Conservation (phyloP, 225 moss, liverwort and hornwort genomes). For the Polytrichum formosum region DNA sequence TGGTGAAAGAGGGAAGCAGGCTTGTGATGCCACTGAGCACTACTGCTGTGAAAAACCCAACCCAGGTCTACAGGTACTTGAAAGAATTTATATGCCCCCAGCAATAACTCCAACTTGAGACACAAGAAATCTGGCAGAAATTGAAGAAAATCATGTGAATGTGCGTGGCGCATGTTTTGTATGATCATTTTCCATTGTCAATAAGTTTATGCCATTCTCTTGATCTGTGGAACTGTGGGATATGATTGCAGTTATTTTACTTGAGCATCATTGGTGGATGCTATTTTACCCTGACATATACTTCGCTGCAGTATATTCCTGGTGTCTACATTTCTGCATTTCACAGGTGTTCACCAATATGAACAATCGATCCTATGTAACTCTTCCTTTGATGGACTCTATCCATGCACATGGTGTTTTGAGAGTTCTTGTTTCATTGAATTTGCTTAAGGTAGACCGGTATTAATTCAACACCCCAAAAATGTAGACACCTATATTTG, state of each 20-base stretch:
- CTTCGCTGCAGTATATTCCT: slow-evolving; percentile 86
- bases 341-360: slow-evolving; percentile 56
- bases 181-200: no score
- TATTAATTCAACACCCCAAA: no score
- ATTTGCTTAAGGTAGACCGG: no score
- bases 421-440: no score
- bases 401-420: no score
- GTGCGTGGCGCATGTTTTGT: not conserved
- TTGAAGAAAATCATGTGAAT: not conserved
- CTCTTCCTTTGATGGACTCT: no score
- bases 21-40: slow-evolving; percentile 60
- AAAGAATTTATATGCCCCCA: not conserved
- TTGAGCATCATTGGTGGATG: slow-evolving; percentile 70
- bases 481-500: no score
- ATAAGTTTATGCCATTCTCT: not conserved
- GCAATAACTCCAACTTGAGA: not conserved
- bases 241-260: slow-evolving; percentile 77
- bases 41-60: slow-evolving; percentile 88
- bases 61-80: slow-evolving; percentile 70
- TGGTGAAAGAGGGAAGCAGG: slow-evolving; percentile 57
- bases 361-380: no score
- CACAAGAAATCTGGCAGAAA: no score
- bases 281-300: slow-evolving; percentile 70
- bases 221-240: not conserved
- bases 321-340: slow-evolving; percentile 67